phyloP scores from a whole-genome alignment of 371 early-diverging fungal species.

The Rhizopus sp. region DNA sequence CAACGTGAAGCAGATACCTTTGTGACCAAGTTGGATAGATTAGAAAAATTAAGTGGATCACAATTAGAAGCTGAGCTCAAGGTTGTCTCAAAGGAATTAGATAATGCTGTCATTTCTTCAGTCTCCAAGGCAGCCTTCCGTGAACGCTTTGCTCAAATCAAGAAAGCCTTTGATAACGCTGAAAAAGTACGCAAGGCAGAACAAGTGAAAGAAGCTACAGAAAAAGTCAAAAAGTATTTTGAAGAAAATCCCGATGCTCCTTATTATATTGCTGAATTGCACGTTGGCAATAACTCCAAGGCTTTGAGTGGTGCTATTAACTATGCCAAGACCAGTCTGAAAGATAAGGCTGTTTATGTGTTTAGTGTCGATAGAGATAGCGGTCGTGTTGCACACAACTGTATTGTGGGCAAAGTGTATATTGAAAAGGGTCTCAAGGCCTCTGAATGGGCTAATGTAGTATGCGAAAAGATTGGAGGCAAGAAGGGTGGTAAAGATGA shows the following conservation, averaged over 20 bases:
- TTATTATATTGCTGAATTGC: conserved; percentile 62
- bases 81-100: conserved; percentile 78
- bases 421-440: conserved; percentile 83
- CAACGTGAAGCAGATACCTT: conserved; percentile 69
- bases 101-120: conserved; percentile 79
- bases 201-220: conserved; percentile 79
- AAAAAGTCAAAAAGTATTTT: conserved; percentile 78
- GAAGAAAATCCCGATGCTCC: conserved; percentile 67
- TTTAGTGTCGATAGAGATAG: conserved; percentile 73
- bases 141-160: conserved; percentile 66
- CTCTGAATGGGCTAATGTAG: conserved; percentile 85
- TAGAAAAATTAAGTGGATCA: conserved; percentile 59
- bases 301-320: conserved; percentile 80
- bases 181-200: conserved; percentile 89
- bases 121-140: conserved; percentile 79
- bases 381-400: conserved; percentile 80
- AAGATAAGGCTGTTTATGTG: conserved; percentile 83
- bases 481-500: conserved; percentile 91
- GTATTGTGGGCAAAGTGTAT: conserved; percentile 75
- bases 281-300: conserved; percentile 71
- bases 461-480: conserved; percentile 82
- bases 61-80: conserved; percentile 83
- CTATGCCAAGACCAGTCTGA: conserved; percentile 72
- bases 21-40: conserved; percentile 56
- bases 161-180: conserved; percentile 83